Conservation (phyloP, 2,329 filamentous ascomycete genomes). For the Neofusicoccum kwambonambiense region DNA sequence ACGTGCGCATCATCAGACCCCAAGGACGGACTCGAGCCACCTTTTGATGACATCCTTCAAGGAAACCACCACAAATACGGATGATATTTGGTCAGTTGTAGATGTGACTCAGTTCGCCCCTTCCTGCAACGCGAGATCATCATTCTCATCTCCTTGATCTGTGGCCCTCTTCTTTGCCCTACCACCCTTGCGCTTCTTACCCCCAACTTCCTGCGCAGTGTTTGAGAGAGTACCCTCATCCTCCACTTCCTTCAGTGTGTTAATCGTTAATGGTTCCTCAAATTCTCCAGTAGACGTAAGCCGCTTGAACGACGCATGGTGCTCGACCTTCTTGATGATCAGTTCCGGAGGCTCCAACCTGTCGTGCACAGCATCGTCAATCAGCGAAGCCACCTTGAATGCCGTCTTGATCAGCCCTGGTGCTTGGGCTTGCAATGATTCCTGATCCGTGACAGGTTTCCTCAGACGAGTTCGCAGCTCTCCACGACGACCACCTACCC, state of each 20-base stretch:
- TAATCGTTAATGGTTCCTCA: not conserved
- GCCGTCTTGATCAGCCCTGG: not conserved
- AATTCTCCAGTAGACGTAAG: not conserved
- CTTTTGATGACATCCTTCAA: too few relatives aligned
- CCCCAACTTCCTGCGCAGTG: not conserved
- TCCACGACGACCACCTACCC: slow-evolving; percentile 28
- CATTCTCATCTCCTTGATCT: not conserved
- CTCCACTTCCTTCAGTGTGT: not conserved
- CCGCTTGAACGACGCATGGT: not conserved
- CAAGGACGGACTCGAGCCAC: too few relatives aligned
- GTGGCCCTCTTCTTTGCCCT: not conserved
- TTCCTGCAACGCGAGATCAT: not conserved
- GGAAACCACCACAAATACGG: too few relatives aligned
- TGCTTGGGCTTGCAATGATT: not conserved
- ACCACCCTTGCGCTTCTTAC: not conserved
- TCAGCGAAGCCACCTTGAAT: not conserved
- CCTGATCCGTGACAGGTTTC: not conserved
- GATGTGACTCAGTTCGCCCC: not conserved
- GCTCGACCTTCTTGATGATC: not conserved
- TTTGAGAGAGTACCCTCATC: not conserved
- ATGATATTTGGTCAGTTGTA: too few relatives aligned
- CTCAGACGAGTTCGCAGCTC: slow-evolving; percentile 24
- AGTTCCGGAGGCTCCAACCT: not conserved
- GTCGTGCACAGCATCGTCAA: slow-evolving; percentile 6
- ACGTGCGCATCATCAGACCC: not conserved